Conservation (phyloP, 164 flowering plant genomes). For the Amborella trichopoda region DNA sequence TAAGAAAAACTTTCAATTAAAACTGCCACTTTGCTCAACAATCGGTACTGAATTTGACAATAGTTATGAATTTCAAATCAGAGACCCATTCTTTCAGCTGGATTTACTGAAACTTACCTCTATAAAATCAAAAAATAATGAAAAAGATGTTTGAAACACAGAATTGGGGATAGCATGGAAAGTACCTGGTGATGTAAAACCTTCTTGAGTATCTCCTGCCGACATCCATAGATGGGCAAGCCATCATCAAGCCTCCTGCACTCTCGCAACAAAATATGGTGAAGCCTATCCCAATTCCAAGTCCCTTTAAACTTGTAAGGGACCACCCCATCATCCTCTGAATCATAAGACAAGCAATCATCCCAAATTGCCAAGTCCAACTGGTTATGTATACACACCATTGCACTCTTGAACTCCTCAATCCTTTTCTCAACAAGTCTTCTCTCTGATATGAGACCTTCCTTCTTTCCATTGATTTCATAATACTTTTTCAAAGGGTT, state of each 20-base stretch:
- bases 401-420: slow-evolving; percentile 44
- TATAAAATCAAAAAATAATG: too few species aligned
- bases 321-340: slow-evolving; percentile 14
- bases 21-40: too few species aligned
- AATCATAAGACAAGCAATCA: slow-evolving; percentile 1
- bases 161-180: too few species aligned
- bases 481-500: not conserved
- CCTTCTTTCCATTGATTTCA: slow-evolving; percentile 15
- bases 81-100: too few species aligned
- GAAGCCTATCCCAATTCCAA: slow-evolving; percentile 36
- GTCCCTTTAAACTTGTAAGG: slow-evolving; percentile 10
- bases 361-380: slow-evolving; percentile 18
- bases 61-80: too few species aligned
- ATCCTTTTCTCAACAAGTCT: slow-evolving; percentile 34
- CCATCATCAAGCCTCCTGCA: slow-evolving; percentile 55
- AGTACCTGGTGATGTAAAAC: slow-evolving; percentile 55
- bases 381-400: slow-evolving; percentile 30
- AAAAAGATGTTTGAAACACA: too few species aligned
- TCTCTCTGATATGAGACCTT: slow-evolving; percentile 22
- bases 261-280: slow-evolving; percentile 43
- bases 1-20: too few species aligned
- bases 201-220: slow-evolving; percentile 31
- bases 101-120: too few species aligned
- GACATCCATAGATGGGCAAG: slow-evolving; percentile 48
- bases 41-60: too few species aligned